Evolutionary conservation across 2,329 filamentous ascomycete species (phyloP).

Genomic region (Ceratocystis cubensis): DNA sequence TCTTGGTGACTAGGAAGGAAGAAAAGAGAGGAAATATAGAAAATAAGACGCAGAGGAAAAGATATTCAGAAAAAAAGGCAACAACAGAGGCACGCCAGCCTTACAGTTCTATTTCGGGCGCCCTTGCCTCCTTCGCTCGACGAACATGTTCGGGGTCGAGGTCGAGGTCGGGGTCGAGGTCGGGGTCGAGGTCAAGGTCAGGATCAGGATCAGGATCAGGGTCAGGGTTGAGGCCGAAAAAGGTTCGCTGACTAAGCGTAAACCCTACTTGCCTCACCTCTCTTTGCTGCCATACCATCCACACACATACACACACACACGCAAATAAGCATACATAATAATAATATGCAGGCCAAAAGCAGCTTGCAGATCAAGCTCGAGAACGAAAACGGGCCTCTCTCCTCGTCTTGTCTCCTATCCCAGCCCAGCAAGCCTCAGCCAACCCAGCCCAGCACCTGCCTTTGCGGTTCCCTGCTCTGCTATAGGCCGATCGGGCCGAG

Average conservation of each 20-base stretch:
- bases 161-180: neutral
- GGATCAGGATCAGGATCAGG: no score
- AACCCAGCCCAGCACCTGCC: neutral
- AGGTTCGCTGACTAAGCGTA: neutral
- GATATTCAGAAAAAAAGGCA: neutral
- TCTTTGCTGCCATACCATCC: neutral
- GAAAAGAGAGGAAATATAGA: neutral
- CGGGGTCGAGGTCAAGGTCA: neutral
- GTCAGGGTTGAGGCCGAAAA: neutral
- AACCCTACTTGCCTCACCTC: neutral
- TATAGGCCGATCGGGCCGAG: conserved; percentile 2
- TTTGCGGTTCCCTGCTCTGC: neutral
- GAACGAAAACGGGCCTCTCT: neutral
- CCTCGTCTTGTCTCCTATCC: neutral
- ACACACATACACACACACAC: no score
- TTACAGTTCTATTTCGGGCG: neutral
- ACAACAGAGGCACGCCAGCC: neutral
- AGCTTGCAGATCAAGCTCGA: neutral
- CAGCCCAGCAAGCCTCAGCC: neutral
- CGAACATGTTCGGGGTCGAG: conserved; percentile 1
- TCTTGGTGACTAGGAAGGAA: neutral
- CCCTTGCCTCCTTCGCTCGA: neutral
- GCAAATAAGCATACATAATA: neutral
- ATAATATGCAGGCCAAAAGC: neutral
- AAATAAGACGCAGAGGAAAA: neutral